Evolutionary conservation across 768 basidiomycete genomes (phyloP).

Genomic region (Macrolepiota albuminosa): DNA sequence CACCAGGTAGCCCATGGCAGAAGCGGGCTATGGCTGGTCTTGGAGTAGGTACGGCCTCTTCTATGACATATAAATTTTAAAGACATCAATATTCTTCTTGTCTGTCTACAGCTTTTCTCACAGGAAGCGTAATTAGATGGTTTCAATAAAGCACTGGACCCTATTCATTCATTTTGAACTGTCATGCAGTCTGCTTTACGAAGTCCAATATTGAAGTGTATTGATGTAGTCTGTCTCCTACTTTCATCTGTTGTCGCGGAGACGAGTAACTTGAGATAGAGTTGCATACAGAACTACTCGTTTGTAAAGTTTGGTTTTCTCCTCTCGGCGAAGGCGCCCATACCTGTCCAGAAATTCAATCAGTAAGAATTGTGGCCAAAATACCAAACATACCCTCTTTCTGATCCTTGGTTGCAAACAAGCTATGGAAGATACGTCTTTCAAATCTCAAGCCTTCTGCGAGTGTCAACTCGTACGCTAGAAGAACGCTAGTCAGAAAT

Average conservation of each 20-base stretch:
- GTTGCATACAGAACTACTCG: conserved; percentile 2
- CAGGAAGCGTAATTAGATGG: conserved; percentile 38
- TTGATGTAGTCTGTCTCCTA: neutral
- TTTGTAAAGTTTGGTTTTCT: conserved; percentile 82
- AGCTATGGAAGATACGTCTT: conserved; percentile 81
- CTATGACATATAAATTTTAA: neutral
- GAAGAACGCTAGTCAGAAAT: neutral
- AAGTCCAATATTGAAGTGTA: neutral
- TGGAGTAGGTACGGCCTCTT: conserved; percentile 49
- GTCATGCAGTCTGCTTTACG: neutral
- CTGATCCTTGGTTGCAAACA: conserved; percentile 93
- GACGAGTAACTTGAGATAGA: neutral
- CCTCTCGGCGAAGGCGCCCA: conserved; percentile 94
- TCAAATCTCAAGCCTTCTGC: conserved; percentile 85
- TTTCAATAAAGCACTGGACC: conserved; percentile 18
- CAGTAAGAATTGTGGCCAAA: neutral
- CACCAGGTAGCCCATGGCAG: conserved; percentile 56
- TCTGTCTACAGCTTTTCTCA: conserved; percentile 24
- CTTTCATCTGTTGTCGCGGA: neutral
- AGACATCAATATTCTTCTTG: neutral
- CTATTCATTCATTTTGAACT: neutral
- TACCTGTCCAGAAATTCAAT: conserved; percentile 49
- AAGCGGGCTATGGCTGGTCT: conserved; percentile 59
- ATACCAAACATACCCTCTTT: conserved; percentile 71
- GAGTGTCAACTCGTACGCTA: conserved; percentile 78